Evolutionary conservation across 495 filamentous ascomycete species (phyloP).

Genomic region (Cercophora newfieldiana): DNA sequence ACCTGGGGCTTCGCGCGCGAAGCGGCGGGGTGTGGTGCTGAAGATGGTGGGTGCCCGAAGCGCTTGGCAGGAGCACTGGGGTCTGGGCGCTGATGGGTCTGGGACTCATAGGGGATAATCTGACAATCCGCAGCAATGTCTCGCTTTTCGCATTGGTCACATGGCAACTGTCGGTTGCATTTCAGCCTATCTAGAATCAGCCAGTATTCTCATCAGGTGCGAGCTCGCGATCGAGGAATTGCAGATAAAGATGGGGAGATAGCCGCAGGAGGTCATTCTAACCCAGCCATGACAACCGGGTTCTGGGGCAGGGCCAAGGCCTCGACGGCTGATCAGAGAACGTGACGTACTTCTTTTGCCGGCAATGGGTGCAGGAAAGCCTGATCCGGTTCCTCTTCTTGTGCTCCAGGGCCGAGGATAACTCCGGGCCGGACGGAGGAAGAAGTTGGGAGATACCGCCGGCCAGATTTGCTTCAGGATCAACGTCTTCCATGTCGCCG

Average conservation of each 20-base stretch:
- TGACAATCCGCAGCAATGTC: conserved; percentile 45
- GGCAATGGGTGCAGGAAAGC: conserved; percentile 55
- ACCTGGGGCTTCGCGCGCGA: conserved; percentile 12
- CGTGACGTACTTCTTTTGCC: conserved; percentile 50
- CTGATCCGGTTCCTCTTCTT: conserved; percentile 55
- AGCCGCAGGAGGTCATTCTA: no score
- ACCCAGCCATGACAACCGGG: no score
- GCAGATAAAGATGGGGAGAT: no score
- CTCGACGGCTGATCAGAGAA: not conserved
- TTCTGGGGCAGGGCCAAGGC: not conserved
- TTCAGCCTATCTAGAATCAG: conserved; percentile 41
- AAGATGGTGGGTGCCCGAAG: not conserved
- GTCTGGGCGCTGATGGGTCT: not conserved
- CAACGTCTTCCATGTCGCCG: not conserved
- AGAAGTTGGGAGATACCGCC: not conserved
- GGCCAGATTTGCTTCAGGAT: not conserved
- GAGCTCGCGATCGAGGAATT: no score
- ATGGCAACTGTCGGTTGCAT: conserved; percentile 54
- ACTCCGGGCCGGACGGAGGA: not conserved
- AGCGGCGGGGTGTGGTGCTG: not conserved
- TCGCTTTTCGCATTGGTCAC: conserved; percentile 52
- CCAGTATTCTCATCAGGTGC: not conserved
- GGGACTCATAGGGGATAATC: conserved; percentile 36
- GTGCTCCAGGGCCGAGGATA: conserved; percentile 13
- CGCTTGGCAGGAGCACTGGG: conserved; percentile 32